Evolutionary conservation across 176 grass and related monocot genomes (phyloP).

Genomic region (Oryza officinalis): DNA sequence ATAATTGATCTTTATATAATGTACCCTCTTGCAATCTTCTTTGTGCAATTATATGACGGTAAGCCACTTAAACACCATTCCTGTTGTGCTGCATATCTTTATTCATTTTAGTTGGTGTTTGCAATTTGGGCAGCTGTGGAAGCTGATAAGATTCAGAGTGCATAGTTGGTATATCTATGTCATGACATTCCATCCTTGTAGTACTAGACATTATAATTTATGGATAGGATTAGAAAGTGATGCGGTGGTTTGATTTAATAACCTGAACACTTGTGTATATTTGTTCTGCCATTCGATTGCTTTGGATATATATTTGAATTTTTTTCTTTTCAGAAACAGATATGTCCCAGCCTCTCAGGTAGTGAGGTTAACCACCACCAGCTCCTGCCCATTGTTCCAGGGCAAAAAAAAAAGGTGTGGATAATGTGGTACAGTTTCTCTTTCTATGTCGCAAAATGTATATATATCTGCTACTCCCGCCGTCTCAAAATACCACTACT

Average conservation of each 20-base stretch:
- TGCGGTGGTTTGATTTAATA: conserved; percentile 7
- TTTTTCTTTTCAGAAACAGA: background rate
- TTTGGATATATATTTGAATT: background rate
- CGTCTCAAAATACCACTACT: too few relatives aligned
- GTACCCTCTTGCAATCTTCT: background rate
- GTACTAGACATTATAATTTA: background rate
- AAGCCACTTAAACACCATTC: background rate
- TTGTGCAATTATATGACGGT: background rate
- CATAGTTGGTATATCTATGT: background rate
- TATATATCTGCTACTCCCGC: background rate
- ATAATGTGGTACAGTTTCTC: background rate
- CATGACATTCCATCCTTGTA: background rate
- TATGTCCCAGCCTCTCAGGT: background rate
- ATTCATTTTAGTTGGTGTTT: background rate
- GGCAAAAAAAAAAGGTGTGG: background rate
- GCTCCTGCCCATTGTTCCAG: background rate
- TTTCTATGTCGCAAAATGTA: background rate
- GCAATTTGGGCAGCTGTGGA: background rate
- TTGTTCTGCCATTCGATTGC: background rate
- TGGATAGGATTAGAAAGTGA: conserved; percentile 27
- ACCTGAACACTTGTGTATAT: background rate
- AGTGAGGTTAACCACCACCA: background rate
- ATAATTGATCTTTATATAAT: conserved; percentile 9
- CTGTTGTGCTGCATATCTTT: background rate
- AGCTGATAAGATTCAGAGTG: background rate